phyloP scores from a whole-genome alignment of 192 early-diverging fungal species.

The Borealophlyctis nickersoniae region DNA sequence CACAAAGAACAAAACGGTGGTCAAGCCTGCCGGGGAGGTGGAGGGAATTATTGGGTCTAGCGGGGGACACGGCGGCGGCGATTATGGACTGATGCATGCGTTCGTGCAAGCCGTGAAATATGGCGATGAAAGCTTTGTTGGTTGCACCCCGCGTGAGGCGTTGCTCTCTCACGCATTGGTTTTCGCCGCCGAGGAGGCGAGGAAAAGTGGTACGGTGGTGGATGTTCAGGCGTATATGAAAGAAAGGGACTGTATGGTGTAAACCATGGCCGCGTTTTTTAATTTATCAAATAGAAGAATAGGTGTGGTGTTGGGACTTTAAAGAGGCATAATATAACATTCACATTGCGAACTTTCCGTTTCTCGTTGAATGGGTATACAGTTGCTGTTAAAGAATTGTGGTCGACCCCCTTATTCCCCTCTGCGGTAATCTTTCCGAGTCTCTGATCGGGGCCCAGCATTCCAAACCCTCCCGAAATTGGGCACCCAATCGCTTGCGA shows the following conservation, averaged over 20 bases:
- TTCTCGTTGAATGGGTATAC: too few species aligned
- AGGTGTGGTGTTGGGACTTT: too few species aligned
- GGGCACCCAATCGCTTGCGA: not conserved
- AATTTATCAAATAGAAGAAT: too few species aligned
- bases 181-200: constrained; percentile 50
- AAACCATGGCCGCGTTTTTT: too few species aligned
- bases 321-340: too few species aligned
- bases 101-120: constrained; percentile 37
- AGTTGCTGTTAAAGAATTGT: too few species aligned
- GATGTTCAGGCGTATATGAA: constrained; percentile 23
- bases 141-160: constrained; percentile 36
- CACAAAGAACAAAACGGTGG: constrained; percentile 30
- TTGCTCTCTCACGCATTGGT: constrained; percentile 40
- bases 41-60: constrained; percentile 10
- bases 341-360: too few species aligned
- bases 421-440: not conserved
- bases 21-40: constrained; percentile 14
- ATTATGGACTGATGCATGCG: constrained; percentile 38
- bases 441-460: not conserved
- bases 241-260: not conserved
- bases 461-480: not conserved
- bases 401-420: too few species aligned
- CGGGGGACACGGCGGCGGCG: constrained; percentile 48
- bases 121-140: constrained; percentile 24
- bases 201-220: constrained; percentile 36